Base-by-base conservation (phyloP, 1,139 yeast genomes). In the Candida sojae region DNA sequence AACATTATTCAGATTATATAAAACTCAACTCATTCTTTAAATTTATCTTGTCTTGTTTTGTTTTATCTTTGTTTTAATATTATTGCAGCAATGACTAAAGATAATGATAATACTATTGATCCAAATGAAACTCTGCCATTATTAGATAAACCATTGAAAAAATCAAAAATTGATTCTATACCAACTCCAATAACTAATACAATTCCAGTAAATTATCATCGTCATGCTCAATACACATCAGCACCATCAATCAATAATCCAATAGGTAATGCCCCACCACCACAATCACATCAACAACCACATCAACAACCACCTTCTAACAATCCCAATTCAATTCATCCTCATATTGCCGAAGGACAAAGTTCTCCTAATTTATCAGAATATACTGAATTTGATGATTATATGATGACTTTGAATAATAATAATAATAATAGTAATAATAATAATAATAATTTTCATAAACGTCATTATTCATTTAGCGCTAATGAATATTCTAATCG, bases 401-500 rank as follows among this genome's bases (percentile, higher is more conserved):
- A 44, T 29, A 12, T 40, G 5, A 35, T 40, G 6, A 35, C 13
- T 13, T 42, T 45, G 2, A 42, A 17, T 17, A 17, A 17, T 17
- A 17, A 17, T 17, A 17, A 17, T 17, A 17, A 17, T 17, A 17
- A 17, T 17, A 17, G 3, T 17, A 17, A 17, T 17, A 17, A 17
- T 17, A 17, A 17, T 17, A 17, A 17, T 17, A 17, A 17, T 3
- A 17, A 17, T 17, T 17, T 2, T 17, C 21, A 17, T 17, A 17
- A 39, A 28, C 48, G 57, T 34, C 53, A 53, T 26, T 43, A 49
- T 29, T 53, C 57, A 1, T 44, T 52, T 35, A 43, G 51, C 11
- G 55, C 49, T 17, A 48, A 48, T 13, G 54, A 53, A 32, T 49
- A 47, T 38, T 35, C 39, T 38, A 45, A 33, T 21, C n/a, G 44